A percentile compares a stretch with the other conserved stretches of the same genome.
These are phyloP conservation scores for Vickermania ingenoplastis DNA, from an alignment of 208 protist species.

Conservation along the genomic window DNA sequence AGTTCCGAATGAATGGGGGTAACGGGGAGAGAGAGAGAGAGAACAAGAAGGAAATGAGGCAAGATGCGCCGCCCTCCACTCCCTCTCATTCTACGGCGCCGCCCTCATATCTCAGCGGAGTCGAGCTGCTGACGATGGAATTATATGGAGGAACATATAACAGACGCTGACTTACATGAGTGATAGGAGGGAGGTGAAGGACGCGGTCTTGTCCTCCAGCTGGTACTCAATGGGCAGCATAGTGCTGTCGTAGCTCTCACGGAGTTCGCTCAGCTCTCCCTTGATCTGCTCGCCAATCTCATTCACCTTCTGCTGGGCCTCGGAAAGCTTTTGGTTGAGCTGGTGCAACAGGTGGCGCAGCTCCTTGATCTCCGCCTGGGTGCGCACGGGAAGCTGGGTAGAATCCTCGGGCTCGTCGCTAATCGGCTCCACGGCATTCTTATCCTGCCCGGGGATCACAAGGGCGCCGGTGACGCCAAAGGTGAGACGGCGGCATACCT, in stretches of 20 bases:
- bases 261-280: constrained; percentile 31
- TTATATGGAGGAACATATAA: background rate
- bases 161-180: background rate
- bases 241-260: constrained; percentile 59
- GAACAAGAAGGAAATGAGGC: no score
- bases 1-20: no score
- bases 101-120: no score
- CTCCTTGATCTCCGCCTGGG: constrained; percentile 11
- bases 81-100: no score
- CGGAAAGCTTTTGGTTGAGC: constrained; percentile 27
- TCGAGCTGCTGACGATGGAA: no score
- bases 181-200: constrained; percentile 28
- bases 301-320: constrained; percentile 21
- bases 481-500: background rate
- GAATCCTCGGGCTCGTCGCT: constrained; percentile 5
- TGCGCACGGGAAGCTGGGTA: constrained; percentile 5
- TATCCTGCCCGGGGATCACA: background rate
- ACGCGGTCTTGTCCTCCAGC: constrained; percentile 44
- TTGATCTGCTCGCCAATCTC: constrained; percentile 22
- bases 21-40: no score
- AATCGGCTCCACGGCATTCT: background rate
- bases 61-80: no score
- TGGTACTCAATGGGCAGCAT: constrained; percentile 68
- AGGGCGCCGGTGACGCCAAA: background rate
- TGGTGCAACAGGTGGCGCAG: constrained; percentile 45